These are phyloP conservation scores for Trichoderma sp. DNA, from an alignment of 2,329 filamentous ascomycete species.

Conservation along the genomic window DNA sequence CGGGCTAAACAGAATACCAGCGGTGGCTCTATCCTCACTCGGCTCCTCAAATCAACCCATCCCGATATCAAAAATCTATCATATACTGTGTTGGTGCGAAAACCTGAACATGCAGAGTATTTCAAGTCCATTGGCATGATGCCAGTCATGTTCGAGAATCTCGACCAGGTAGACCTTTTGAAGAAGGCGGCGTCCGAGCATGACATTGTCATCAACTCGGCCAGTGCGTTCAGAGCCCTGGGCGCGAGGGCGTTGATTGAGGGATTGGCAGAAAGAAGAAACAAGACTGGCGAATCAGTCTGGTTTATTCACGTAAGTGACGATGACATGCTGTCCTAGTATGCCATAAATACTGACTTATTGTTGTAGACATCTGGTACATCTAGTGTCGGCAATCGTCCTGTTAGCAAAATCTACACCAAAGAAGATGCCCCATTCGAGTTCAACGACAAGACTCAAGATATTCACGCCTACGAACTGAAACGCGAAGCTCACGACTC, in stretches of 20 bases:
- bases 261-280: conserved; percentile 41
- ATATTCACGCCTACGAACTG: conserved; percentile 44
- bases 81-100: conserved; percentile 30
- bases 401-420: conserved; percentile 34
- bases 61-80: conserved; percentile 22
- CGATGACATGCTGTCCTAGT: background rate
- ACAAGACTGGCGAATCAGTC: conserved; percentile 34
- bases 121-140: conserved; percentile 26
- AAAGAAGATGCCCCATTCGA: conserved; percentile 27
- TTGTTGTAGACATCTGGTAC: conserved; percentile 38
- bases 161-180: conserved; percentile 28
- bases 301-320: conserved; percentile 40
- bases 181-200: conserved; percentile 27
- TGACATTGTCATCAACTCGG: conserved; percentile 44
- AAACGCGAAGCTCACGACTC: conserved; percentile 35
- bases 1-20: conserved; percentile 17
- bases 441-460: conserved; percentile 42
- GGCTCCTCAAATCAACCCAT: conserved; percentile 25
- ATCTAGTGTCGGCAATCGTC: conserved; percentile 44
- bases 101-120: conserved; percentile 29
- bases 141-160: conserved; percentile 26
- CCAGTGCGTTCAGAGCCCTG: conserved; percentile 37
- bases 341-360: background rate
- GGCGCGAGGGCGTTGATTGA: conserved; percentile 42
- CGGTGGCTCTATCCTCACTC: conserved; percentile 29